Evolutionary conservation across 2,329 filamentous ascomycete genomes (phyloP).

Genomic region (Ceratocystis huliohia): DNA sequence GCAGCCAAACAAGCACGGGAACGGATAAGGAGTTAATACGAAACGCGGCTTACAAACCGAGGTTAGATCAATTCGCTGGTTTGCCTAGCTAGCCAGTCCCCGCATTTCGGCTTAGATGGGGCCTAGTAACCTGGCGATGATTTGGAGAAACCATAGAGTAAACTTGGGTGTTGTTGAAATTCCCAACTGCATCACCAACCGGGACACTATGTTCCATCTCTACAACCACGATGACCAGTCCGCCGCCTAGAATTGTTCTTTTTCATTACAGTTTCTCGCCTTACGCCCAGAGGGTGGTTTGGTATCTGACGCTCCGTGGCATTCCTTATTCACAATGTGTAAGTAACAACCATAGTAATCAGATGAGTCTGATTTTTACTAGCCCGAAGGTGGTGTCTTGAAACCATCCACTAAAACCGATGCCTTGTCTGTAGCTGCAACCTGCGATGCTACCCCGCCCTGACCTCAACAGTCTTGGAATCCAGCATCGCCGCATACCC

Average conservation of each 20-base stretch:
- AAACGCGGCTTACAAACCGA: background rate
- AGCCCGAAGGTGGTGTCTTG: background rate
- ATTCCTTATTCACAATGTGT: slow-evolving; percentile 58
- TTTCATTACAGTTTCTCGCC: slow-evolving; percentile 57
- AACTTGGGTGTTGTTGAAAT: background rate
- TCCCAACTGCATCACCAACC: background rate
- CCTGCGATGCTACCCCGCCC: slow-evolving; percentile 53
- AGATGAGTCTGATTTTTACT: background rate
- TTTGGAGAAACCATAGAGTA: background rate
- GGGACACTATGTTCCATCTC: background rate
- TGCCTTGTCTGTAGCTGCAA: slow-evolving; percentile 42
- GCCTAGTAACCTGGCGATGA: background rate
- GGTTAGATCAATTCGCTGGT: background rate
- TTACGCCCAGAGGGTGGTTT: slow-evolving; percentile 49
- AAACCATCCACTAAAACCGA: background rate
- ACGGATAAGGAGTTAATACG: background rate
- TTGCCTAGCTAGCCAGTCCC: background rate
- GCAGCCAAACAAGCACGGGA: background rate
- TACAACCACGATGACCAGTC: background rate
- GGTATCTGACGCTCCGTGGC: slow-evolving; percentile 54
- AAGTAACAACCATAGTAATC: slow-evolving; percentile 27
- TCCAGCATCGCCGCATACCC: slow-evolving; percentile 58
- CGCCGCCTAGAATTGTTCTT: slow-evolving; percentile 35
- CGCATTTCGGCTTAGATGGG: background rate
- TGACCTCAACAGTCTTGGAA: slow-evolving; percentile 47